Evolutionary conservation across 2,329 filamentous ascomycete species (phyloP), one percentile per base, ranked within the genome.

Genomic region (Xylariaceae sp.): DNA sequence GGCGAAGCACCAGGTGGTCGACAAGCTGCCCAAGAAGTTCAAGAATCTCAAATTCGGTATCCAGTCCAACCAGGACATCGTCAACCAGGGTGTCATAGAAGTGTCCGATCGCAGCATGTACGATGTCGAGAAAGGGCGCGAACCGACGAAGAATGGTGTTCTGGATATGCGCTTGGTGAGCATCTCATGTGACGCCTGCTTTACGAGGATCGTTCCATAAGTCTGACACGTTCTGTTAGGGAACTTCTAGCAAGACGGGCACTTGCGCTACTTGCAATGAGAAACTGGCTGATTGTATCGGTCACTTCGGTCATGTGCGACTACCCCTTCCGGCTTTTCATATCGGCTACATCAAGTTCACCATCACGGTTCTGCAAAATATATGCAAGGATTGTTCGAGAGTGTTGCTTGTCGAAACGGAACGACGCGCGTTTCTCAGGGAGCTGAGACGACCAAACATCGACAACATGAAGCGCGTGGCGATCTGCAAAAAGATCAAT

Each of bases 311-410:
- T 51, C 88, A 97, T 75, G 89, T 99, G 68, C 87, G 90, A 69
- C 83, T 99, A 11, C 90, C 93, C 1, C 80, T 99, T 55, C 94
- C 94, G 3, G 91, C 89, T 49, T 97, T 97, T 71, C 94, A 99
- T 72, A 92, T 97, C 65, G 94, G 94, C 44, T 99, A 97, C 72
- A 84, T 99, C 68, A 94, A 92, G 72, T 92, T 95, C 73, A 91
- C 94, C 64, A 93, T 96, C 71, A 88, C 87, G 50, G 92, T 96
- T 58, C 81, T 99, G 23, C 92, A 97, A 73, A 89, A 94, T 70
- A 95, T 99, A 65, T 99, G 94, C 86, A 99, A 96, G 78, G 87
- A 92, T 71, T 99, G 94, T 72, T 90, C 90, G 23, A 84, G 84
- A 62, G 88, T 97, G 5, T 77, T 99, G 57, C 82, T 99, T 23